phyloP scores from a whole-genome alignment of 306 rosid genomes.

The Phaseolus lunatus region DNA sequence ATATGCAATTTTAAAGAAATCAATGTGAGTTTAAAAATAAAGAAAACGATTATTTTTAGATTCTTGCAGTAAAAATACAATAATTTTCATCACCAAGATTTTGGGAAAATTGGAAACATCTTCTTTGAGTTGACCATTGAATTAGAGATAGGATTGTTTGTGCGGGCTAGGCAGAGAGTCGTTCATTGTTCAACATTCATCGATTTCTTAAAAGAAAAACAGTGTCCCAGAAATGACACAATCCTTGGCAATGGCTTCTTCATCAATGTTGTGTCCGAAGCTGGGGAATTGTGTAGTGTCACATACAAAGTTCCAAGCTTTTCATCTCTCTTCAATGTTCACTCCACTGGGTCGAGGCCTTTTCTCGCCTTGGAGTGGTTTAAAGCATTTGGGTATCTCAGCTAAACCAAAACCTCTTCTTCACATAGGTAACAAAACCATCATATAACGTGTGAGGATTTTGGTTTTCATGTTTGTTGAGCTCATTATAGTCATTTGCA shows the following conservation, averaged over 20 bases:
- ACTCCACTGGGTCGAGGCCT: constrained; percentile 60
- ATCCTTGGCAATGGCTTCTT: constrained; percentile 69
- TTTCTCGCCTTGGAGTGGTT: constrained; percentile 85
- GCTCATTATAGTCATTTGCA: constrained; percentile 43
- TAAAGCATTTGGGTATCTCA: constrained; percentile 80
- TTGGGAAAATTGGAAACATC: not conserved
- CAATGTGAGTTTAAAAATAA: too few species aligned
- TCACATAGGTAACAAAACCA: constrained; percentile 49
- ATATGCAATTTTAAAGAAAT: too few species aligned
- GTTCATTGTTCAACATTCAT: constrained; percentile 3
- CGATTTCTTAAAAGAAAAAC: not conserved
- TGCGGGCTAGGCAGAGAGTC: not conserved
- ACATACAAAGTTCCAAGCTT: constrained; percentile 46
- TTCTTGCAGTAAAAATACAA: not conserved
- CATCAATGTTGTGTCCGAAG: constrained; percentile 58
- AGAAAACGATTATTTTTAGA: too few species aligned
- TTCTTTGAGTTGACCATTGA: not conserved
- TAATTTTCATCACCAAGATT: not conserved
- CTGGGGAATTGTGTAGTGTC: constrained; percentile 43
- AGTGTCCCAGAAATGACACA: constrained; percentile 41
- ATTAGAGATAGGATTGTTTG: constrained; percentile 29
- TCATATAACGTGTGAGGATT: constrained; percentile 17
- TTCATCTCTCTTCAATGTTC: constrained; percentile 49
- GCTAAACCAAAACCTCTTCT: constrained; percentile 50
- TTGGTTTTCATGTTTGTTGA: constrained; percentile 15